These are phyloP conservation scores for Penicillium sp. DNA, from an alignment of 2,329 filamentous ascomycete species.

Conservation along the genomic window DNA sequence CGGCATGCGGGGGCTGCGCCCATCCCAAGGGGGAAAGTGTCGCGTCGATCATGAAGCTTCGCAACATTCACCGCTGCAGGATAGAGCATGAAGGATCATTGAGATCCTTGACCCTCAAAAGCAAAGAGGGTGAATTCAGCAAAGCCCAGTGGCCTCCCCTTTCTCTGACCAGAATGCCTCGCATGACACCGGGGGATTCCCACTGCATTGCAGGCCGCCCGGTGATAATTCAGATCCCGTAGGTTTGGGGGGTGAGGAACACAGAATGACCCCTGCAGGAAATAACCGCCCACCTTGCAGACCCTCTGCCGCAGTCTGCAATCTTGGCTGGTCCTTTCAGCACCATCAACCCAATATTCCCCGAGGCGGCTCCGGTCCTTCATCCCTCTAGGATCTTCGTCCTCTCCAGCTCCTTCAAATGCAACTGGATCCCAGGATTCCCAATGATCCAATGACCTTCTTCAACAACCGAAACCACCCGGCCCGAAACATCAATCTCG, in stretches of 20 bases:
- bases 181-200: not conserved
- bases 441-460: not conserved
- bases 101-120: not conserved
- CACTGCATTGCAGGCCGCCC: not conserved
- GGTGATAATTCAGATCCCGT: not conserved
- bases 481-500: conserved; percentile 23
- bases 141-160: not conserved
- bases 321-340: not conserved
- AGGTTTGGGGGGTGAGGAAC: not conserved
- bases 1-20: not conserved
- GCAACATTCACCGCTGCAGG: not conserved
- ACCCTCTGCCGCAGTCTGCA: not conserved
- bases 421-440: not conserved
- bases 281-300: not conserved
- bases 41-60: not conserved
- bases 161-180: not conserved
- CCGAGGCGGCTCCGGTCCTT: not conserved
- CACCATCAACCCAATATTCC: not conserved
- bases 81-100: not conserved
- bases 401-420: not conserved
- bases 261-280: not conserved
- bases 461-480: not conserved
- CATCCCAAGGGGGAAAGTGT: not conserved
- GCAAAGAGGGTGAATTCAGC: not conserved
- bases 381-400: not conserved